Evolutionary conservation across 176 grass and related monocot genomes (phyloP), one percentile per base, ranked within the genome.

Genomic region (Oryza officinalis): DNA sequence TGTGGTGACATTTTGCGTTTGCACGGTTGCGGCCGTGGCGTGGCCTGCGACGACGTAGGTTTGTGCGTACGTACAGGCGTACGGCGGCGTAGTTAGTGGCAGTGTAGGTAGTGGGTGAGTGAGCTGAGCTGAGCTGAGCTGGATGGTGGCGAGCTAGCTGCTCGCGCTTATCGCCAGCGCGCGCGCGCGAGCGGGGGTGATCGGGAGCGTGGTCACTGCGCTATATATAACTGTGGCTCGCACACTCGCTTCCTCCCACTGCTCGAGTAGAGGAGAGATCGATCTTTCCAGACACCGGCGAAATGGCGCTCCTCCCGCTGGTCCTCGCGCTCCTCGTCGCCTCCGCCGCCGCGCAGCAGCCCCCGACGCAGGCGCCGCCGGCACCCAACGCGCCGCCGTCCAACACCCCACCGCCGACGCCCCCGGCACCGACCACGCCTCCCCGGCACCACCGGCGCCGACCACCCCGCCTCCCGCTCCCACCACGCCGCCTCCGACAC

Each of bases 331-430:
- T 85, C 65, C 91, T 93, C 38, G 46, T 93, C 81, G 81, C 78
- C 61, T 73, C 91, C 49, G 81, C 87, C 91, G 74, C 82, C n/a
- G 91, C 91, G 38, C 91, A 93, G 81, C 88, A 90, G 84, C 90
- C 83, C 3, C 86, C 82, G 28, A 4, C 61, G 46, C 89, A 80
- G 35, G 44, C 81, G 11, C 87, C 86, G 7, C 90, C 79, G 5
- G 75, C 79, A 0, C 82, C 65, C 2, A 73, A 20, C 50, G 37
- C 90, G 3, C 90, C 90, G 5, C 90, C 88, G 15, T 59, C 78
- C 6, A 80, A 67, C 18, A 88, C 65, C 80, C 86, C 86, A 23
- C 89, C 89, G 3, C 89, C 72, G 74, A 75, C 86, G 31, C 89
- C 89, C 2, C 89, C 83, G 4, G 79, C 74, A 0, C 83, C 69